A percentile compares a stretch with the other conserved stretches of the same genome.
phyloP scores from a whole-genome alignment of 345 rosid species.

The Salix purpurea region DNA sequence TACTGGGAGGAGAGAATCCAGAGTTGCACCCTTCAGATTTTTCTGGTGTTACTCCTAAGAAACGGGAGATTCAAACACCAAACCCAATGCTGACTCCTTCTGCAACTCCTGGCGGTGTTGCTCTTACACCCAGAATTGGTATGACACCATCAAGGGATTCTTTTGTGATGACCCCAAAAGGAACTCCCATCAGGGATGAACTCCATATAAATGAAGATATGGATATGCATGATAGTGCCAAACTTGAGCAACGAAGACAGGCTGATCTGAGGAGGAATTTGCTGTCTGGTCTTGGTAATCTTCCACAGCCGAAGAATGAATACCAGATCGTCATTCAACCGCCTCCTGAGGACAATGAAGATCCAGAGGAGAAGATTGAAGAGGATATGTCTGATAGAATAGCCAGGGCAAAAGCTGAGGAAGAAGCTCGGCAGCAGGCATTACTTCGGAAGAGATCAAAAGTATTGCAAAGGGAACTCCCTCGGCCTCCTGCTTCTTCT shows the following conservation, averaged over 20 bases:
- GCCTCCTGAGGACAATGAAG: conserved; percentile 76
- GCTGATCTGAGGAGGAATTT: conserved; percentile 76
- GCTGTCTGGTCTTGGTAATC: conserved; percentile 64
- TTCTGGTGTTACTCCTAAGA: conserved; percentile 96
- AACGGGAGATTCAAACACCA: conserved; percentile 82
- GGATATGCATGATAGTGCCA: conserved; percentile 71
- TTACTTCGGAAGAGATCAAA: conserved; percentile 91
- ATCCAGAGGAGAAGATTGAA: conserved; percentile 87
- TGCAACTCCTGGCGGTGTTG: conserved; percentile 78
- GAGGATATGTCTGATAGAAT: conserved; percentile 97
- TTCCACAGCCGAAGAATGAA: conserved; percentile 95
- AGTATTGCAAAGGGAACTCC: conserved; percentile 96
- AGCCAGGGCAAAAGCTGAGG: conserved; percentile 83
- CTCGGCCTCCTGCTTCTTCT: conserved; percentile 90
- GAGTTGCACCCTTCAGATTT: conserved; percentile 99
- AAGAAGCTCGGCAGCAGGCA: conserved; percentile 83
- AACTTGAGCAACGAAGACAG: conserved; percentile 65
- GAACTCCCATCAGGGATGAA: conserved; percentile 95
- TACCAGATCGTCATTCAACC: conserved; percentile 85
- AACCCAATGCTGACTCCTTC: conserved; percentile 90
- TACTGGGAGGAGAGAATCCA: conserved; percentile 95
- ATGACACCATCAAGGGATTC: conserved; percentile 95
- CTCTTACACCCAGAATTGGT: conserved; percentile 80
- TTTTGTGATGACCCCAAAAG: conserved; percentile 80
- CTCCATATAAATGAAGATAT: conserved; percentile 91